Evolutionary conservation across 225 moss, liverwort and hornwort genomes (phyloP), one percentile per base, ranked within the genome.

Genomic region (Marchantia paleacea): DNA sequence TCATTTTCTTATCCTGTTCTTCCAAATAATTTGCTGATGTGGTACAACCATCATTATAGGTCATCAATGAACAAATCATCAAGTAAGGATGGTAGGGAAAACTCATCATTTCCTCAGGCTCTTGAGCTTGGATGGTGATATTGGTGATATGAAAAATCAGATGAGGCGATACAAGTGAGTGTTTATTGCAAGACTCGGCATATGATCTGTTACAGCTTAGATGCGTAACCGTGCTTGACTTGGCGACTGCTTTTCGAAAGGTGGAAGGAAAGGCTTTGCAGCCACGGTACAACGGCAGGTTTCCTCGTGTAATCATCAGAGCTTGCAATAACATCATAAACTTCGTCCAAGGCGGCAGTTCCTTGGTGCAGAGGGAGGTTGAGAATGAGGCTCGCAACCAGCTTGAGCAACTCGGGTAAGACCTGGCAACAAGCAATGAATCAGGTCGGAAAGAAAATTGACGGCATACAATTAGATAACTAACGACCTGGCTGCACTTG

Each of bases 221-320:
- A 66, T 66, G 31, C 48, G 10, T n/a, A 14, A 13, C 63, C 51
- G n/a, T 22, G 14, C 60, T 76, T 78, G 28, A 28, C 78, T 66
- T 66, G 25, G 10, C 47, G 28, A 20, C 64, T 65, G 24, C 25
- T 80, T 50, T 80, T 73, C 53, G 47, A 55, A 30, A 69, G 29
- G 39, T 81, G 80, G 53, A 76, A 93, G 39, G 95, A 91, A 51
- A 97, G 86, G 52, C 95, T 93, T 71, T 99, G 97, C 77, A 97
- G 91, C 97, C 97, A 97, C 52, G 93, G 94, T 69, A 93, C 82
- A 55, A 93, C 73, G 20, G 88, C 82, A 3, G 93, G 97, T 83
- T 99, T 99, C 65, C 95, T 85, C 72, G 91, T 94, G 84, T 93
- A 99, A 83, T 99, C 97, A 70, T 90, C 89, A 87, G 85, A 93